Evolutionary conservation across 2,329 filamentous ascomycete genomes (phyloP), one percentile per base, ranked within the genome.

Genomic region (Thelonectria olida): DNA sequence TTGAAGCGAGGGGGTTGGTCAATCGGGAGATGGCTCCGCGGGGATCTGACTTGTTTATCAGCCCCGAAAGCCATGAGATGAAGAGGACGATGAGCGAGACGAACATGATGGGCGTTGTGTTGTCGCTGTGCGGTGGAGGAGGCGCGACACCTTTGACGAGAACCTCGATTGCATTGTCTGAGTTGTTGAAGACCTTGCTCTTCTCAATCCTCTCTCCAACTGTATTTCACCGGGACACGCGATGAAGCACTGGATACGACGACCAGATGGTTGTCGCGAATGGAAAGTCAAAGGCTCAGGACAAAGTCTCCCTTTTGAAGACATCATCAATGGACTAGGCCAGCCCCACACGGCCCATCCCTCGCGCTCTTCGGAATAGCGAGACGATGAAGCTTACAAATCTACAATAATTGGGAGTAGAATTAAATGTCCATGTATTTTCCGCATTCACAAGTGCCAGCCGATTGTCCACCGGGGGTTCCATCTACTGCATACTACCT

Each of bases 1-100:
- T 44, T 5, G 66, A 49, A 12, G 23, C 45, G 17, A n/a, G 22
- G 17, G 61, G 23, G 1, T 50, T 44, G 0, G 50, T n/a, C 8
- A 65, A 9, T 17, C 31, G 63, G 9, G 64, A 62, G 13, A 63
- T 12, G 7, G 54, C 34, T 7, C 27, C 34, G 1, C 50, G 55
- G 27, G 51, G 49, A 62, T 58, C 68, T 71, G 65, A 50, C 25
- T 67, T 54, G 54, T 56, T 25, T 58, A 54, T 71, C 58, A 71
- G 67, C 64, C 62, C 54, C 50, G 50, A 54, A 58, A 59, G 61
- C 52, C 56, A 57, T 22, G 51, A 66, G 20, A 62, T 61, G 28
- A 62, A 9, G 1, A 66, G 47, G 39, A 67, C 49, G 20, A 68
- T 17, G 28, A 70, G 54, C 53, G 47, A 36, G 34, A 71, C 68